Conservation (phyloP, 306 rosid species). For the Gleditsia sinensis region DNA sequence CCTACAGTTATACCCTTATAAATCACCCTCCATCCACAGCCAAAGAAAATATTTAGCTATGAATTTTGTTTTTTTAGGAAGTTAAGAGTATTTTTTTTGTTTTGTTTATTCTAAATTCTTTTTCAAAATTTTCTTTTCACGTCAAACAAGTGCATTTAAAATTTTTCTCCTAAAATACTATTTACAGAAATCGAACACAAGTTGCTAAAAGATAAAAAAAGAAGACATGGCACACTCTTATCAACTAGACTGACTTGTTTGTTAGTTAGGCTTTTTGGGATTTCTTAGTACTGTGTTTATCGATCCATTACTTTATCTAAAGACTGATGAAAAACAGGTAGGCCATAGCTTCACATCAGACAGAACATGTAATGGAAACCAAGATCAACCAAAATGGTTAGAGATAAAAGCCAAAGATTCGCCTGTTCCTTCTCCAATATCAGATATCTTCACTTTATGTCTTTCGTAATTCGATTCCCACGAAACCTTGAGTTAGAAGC, state of each 20-base stretch:
- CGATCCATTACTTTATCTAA: not conserved
- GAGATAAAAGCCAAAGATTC: not conserved
- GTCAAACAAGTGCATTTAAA: too few relatives aligned
- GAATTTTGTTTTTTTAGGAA: too few relatives aligned
- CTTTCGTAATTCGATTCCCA: not conserved
- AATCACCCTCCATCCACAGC: not conserved
- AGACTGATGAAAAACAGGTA: not conserved
- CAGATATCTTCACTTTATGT: not conserved
- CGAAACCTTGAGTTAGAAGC: not conserved
- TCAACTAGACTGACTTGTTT: too few relatives aligned
- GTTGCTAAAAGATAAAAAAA: too few relatives aligned
- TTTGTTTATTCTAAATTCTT: too few relatives aligned
- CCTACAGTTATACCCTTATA: not conserved
- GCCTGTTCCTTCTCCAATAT: not conserved
- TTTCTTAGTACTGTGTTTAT: too few relatives aligned
- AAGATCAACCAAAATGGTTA: not conserved
- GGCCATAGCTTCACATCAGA: not conserved
- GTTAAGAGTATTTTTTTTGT: too few relatives aligned
- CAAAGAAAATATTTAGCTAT: constrained; percentile 13
- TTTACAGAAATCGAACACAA: too few relatives aligned
- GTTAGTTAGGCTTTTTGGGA: too few relatives aligned
- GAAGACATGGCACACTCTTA: too few relatives aligned
- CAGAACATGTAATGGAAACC: not conserved
- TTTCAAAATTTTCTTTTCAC: too few relatives aligned
- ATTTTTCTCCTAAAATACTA: too few relatives aligned